Evolutionary conservation across 305 asterid species (phyloP).

Genomic region (Solanum hybrid): DNA sequence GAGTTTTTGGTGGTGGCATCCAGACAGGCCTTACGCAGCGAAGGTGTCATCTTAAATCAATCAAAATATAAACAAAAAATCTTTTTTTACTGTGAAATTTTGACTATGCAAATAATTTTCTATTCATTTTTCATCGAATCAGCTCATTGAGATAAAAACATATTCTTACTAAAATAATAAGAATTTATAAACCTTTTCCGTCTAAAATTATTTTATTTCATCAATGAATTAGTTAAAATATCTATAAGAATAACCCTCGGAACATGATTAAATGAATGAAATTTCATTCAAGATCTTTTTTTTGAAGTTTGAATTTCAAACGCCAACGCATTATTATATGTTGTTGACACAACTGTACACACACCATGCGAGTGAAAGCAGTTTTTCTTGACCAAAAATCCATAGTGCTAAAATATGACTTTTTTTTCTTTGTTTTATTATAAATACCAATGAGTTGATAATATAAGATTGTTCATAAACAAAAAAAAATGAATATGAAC

Average conservation of each 20-base stretch:
- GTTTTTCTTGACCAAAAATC: not conserved
- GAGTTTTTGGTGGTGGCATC: not conserved
- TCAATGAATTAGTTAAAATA: too few relatives aligned
- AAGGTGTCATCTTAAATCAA: not conserved
- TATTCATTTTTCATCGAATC: not conserved
- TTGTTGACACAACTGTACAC: not conserved
- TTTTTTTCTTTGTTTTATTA: not conserved
- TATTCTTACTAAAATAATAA: not conserved
- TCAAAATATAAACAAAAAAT: not conserved
- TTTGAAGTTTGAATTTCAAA: not conserved
- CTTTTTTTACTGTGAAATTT: not conserved
- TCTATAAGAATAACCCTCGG: not conserved
- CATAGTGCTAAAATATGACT: not conserved
- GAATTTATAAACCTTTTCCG: rapidly evolving
- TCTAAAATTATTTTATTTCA: too few relatives aligned
- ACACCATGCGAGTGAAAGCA: not conserved
- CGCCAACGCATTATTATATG: not conserved
- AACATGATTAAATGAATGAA: too few relatives aligned
- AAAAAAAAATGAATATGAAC: not conserved
- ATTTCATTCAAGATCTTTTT: not conserved
- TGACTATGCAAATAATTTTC: not conserved
- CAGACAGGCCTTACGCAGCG: not conserved
- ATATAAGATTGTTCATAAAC: not conserved
- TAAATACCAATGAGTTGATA: not conserved
- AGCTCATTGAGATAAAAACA: not conserved